Percentiles rank a stretch among this genome's conserved stretches.
Evolutionary conservation across 345 rosid genomes (phyloP).

Genomic region (Tarenaya hassleriana): DNA sequence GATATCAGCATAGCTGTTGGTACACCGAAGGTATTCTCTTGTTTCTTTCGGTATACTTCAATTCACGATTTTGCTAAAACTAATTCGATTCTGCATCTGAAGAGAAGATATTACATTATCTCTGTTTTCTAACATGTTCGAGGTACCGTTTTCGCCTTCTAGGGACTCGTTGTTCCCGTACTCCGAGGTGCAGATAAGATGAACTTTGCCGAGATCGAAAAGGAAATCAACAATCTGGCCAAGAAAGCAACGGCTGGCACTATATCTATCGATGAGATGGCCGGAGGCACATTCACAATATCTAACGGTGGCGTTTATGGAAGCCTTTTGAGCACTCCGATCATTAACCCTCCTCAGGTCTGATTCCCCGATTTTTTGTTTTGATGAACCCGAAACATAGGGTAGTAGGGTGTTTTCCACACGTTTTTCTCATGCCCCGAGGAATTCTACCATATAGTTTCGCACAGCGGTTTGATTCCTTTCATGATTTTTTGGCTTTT

Average conservation of each 20-base stretch:
- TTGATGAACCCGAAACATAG: neutral
- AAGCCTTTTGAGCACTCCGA: slow-evolving; percentile 89
- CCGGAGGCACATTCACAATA: slow-evolving; percentile 81
- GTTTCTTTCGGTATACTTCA: neutral
- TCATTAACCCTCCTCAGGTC: slow-evolving; percentile 98
- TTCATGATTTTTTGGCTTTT: neutral
- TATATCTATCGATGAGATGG: slow-evolving; percentile 94
- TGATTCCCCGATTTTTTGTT: slow-evolving; percentile 23
- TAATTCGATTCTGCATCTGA: neutral
- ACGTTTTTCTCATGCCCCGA: no score
- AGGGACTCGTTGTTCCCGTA: slow-evolving; percentile 92
- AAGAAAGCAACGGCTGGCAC: slow-evolving; percentile 84
- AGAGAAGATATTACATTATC: neutral
- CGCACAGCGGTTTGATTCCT: neutral
- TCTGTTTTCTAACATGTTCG: slow-evolving; percentile 3
- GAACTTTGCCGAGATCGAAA: slow-evolving; percentile 89
- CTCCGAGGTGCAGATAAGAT: slow-evolving; percentile 57
- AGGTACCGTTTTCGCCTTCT: slow-evolving; percentile 14
- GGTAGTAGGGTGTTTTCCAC: no score
- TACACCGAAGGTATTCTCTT: slow-evolving; percentile 61
- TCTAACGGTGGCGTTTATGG: slow-evolving; percentile 58
- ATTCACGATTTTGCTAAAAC: no score
- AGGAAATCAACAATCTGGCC: slow-evolving; percentile 73
- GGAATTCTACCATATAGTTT: no score
- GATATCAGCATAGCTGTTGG: slow-evolving; percentile 89